phyloP scores from a whole-genome alignment of 2,329 filamentous ascomycete species.

The Arthrobotrys musiformis region DNA sequence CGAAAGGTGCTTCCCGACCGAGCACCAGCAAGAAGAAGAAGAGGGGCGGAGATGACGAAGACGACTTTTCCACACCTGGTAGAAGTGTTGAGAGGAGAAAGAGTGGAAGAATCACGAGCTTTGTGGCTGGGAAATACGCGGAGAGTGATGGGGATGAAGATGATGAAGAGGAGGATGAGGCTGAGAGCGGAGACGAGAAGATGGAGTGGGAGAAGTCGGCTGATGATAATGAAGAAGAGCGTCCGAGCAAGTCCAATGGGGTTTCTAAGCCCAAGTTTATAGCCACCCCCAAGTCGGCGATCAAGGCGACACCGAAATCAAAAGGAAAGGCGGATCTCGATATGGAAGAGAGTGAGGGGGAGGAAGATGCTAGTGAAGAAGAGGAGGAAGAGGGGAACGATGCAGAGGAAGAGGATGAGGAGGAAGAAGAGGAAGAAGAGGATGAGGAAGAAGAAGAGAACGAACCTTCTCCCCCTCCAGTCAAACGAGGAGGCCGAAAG shows the following conservation, averaged over 20 bases:
- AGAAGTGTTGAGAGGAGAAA: constrained; percentile 60
- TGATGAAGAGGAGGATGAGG: constrained; percentile 56
- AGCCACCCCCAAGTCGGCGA: constrained; percentile 26
- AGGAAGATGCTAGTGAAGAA: constrained; percentile 17
- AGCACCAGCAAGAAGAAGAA: constrained; percentile 60
- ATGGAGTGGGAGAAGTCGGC: constrained; percentile 59
- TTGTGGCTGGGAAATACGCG: constrained; percentile 60
- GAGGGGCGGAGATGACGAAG: constrained; percentile 59
- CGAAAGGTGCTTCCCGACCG: constrained; percentile 52
- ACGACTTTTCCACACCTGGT: constrained; percentile 53
- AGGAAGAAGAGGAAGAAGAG: constrained; percentile 57
- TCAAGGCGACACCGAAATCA: not conserved
- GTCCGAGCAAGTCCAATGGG: constrained; percentile 40
- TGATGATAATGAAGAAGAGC: constrained; percentile 55
- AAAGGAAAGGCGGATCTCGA: constrained; percentile 52
- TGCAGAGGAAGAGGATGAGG: constrained; percentile 55
- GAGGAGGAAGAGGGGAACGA: constrained; percentile 31
- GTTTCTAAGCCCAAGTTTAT: constrained; percentile 23
- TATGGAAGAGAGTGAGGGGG: constrained; percentile 32
- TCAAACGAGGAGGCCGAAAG: constrained; percentile 27
- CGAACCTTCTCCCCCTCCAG: constrained; percentile 34
- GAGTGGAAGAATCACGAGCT: constrained; percentile 63
- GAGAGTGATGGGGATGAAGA: constrained; percentile 64
- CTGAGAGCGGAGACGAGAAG: constrained; percentile 59
- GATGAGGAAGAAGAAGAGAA: constrained; percentile 24